A percentile compares a stretch with the other conserved stretches of the same genome.
Evolutionary conservation across 768 basidiomycete species (phyloP).

Genomic region (Phlegmacium glaucopus): DNA sequence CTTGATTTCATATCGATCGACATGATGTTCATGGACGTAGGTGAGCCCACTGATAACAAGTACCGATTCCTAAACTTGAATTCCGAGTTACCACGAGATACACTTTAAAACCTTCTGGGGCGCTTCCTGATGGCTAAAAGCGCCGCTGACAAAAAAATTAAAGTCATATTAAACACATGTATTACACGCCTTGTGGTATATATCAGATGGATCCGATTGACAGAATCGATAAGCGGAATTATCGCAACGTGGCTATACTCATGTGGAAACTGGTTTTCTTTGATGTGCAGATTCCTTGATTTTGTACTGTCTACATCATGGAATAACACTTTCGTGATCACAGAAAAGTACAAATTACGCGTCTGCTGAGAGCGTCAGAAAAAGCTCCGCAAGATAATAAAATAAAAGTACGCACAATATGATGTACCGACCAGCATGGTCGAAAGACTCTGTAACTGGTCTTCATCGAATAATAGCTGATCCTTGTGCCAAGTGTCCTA

Average conservation of each 20-base stretch:
- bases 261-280: not conserved
- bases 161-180: slow-evolving; percentile 6
- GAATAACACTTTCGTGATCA: not conserved
- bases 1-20: slow-evolving; percentile 12
- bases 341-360: slow-evolving; percentile 10
- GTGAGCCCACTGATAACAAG: not conserved
- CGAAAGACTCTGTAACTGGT: slow-evolving; percentile 82
- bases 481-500: slow-evolving; percentile 94
- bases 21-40: not conserved
- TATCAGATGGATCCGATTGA: not conserved
- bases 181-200: slow-evolving; percentile 6
- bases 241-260: not conserved
- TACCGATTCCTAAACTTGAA: not conserved
- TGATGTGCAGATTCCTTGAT: not conserved
- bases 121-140: not conserved
- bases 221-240: slow-evolving; percentile 6
- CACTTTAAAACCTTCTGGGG: not conserved
- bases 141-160: not conserved
- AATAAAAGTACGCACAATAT: slow-evolving; percentile 55
- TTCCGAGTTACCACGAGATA: not conserved
- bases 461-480: slow-evolving; percentile 82
- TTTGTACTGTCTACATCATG: not conserved
- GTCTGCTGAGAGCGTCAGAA: slow-evolving; percentile 6
- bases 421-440: slow-evolving; percentile 90
- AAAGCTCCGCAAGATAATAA: not conserved